Conservation (phyloP, 106 monocot species). For the Dioscorea alata region DNA sequence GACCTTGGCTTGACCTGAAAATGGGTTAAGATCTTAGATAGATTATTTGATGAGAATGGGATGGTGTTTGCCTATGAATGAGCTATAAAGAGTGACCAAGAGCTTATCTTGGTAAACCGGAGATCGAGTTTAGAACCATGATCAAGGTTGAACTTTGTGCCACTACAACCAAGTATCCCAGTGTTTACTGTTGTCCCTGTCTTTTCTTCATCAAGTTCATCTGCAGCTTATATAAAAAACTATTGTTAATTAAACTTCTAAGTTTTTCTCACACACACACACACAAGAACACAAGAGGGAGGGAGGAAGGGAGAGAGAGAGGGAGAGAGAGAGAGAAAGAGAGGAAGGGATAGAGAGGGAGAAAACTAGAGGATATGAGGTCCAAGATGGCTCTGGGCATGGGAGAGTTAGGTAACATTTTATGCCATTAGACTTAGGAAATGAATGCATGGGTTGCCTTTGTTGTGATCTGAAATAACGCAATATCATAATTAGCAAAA, state of each 20-base stretch:
- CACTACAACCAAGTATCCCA: constrained; percentile 6
- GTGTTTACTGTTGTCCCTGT: too few species aligned
- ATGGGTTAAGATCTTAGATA: constrained; percentile 33
- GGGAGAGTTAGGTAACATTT: too few species aligned
- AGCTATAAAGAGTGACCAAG: constrained; percentile 16
- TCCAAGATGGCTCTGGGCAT: too few species aligned
- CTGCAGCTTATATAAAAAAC: constrained; percentile 7
- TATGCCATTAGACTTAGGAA: too few species aligned
- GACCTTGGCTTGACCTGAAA: too few species aligned
- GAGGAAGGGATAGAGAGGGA: too few species aligned
- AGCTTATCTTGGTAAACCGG: constrained; percentile 21
- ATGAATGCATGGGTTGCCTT: too few species aligned
- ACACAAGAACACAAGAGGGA: too few species aligned
- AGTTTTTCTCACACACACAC: too few species aligned
- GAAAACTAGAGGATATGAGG: constrained; percentile 19
- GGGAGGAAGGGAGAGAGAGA: neutral
- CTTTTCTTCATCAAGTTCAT: constrained; percentile 9
- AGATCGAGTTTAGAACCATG: constrained; percentile 30
- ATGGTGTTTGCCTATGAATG: constrained; percentile 31
- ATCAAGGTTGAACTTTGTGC: constrained; percentile 24
- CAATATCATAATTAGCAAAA: too few species aligned
- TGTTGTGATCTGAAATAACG: too few species aligned
- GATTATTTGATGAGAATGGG: constrained; percentile 43
- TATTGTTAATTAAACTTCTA: too few species aligned
- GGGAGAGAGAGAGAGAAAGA: constrained; percentile 5